These are phyloP conservation scores for Rauvolfia tetraphylla DNA, from an alignment of 257 asterid species.

Conservation along the genomic window DNA sequence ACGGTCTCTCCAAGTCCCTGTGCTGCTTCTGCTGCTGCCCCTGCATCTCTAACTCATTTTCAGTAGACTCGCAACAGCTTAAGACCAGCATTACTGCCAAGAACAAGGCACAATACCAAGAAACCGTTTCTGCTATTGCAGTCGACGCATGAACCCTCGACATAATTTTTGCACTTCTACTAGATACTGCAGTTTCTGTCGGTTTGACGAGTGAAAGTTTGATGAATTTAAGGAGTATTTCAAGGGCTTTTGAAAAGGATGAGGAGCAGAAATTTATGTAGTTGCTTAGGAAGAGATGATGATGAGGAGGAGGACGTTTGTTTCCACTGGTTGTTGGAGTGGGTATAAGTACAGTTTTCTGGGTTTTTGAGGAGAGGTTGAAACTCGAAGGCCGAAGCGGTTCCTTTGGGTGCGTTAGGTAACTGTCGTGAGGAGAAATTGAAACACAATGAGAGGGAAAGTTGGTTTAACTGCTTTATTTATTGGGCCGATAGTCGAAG, in stretches of 20 bases:
- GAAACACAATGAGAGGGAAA: slow-evolving; percentile 19
- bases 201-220: background rate
- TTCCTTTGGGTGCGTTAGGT: slow-evolving; percentile 29
- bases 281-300: slow-evolving; percentile 8
- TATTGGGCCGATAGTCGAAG: slow-evolving; percentile 18
- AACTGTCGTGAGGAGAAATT: slow-evolving; percentile 19
- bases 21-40: no score
- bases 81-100: slow-evolving; percentile 48
- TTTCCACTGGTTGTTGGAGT: slow-evolving; percentile 46
- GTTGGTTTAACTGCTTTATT: slow-evolving; percentile 55
- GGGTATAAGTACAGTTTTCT: slow-evolving; percentile 15
- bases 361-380: slow-evolving; percentile 9
- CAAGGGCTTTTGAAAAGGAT: slow-evolving; percentile 17
- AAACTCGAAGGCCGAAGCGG: slow-evolving; percentile 28
- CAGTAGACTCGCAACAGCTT: slow-evolving; percentile 56
- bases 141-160: slow-evolving; percentile 31
- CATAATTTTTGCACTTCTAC: slow-evolving; percentile 23
- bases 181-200: background rate
- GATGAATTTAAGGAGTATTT: slow-evolving; percentile 15
- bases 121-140: slow-evolving; percentile 44
- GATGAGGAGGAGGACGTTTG: slow-evolving; percentile 12
- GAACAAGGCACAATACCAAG: slow-evolving; percentile 53
- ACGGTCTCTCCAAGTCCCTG: slow-evolving; percentile 21
- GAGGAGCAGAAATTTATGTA: slow-evolving; percentile 13
- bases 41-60: slow-evolving; percentile 22